phyloP scores from a whole-genome alignment of 257 asterid species.

The Ligustrum vulgare region DNA sequence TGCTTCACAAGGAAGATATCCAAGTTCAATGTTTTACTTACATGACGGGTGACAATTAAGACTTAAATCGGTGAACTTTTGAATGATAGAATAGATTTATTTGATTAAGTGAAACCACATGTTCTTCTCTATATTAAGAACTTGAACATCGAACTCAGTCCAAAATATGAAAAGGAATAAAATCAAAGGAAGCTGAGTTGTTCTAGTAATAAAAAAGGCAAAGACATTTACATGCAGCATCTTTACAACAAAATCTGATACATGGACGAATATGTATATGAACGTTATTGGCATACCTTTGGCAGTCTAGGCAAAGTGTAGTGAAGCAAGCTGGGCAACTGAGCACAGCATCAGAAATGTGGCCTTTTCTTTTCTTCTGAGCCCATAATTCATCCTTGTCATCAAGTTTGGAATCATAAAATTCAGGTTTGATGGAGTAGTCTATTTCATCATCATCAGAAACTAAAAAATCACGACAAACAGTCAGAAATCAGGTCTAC shows the following conservation, averaged over 20 bases:
- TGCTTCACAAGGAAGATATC: background rate
- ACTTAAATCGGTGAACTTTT: background rate
- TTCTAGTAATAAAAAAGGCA: too few species aligned
- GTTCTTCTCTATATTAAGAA: background rate
- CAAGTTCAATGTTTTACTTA: background rate
- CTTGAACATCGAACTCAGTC: background rate
- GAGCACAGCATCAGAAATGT: slow-evolving; percentile 75
- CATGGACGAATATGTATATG: background rate
- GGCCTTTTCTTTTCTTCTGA: slow-evolving; percentile 63
- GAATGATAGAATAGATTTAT: background rate
- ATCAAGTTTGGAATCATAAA: slow-evolving; percentile 71
- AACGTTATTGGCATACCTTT: slow-evolving; percentile 45
- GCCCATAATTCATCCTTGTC: slow-evolving; percentile 76
- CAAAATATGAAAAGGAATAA: background rate
- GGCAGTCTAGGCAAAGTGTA: slow-evolving; percentile 83
- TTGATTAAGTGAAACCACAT: background rate
- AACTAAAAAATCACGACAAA: slow-evolving; percentile 33
- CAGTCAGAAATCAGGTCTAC: background rate
- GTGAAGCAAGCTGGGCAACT: slow-evolving; percentile 98
- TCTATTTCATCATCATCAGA: slow-evolving; percentile 94
- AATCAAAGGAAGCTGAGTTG: background rate
- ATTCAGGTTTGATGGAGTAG: slow-evolving; percentile 74
- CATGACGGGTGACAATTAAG: background rate
- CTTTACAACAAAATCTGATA: too few species aligned
- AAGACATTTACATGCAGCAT: too few species aligned